A percentile compares a stretch with the other conserved stretches of the same genome.
Evolutionary conservation across 208 protist species (phyloP).

Genomic region (Trypanosoma brucei): DNA sequence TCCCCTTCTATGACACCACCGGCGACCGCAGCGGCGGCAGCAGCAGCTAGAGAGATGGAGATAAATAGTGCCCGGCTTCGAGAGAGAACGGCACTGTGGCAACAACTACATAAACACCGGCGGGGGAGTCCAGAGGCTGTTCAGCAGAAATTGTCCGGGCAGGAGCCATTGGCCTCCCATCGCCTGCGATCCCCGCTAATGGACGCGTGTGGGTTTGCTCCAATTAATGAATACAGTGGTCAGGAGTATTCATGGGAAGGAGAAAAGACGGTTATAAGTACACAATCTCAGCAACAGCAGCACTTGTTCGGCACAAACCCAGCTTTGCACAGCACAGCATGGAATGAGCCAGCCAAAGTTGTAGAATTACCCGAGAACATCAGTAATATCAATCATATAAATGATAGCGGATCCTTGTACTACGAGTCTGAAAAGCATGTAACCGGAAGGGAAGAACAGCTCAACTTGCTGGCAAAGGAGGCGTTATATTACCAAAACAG

Average conservation of each 20-base stretch:
- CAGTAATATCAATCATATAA: neutral
- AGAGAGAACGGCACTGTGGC: too few species aligned
- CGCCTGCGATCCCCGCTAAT: too few species aligned
- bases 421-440: neutral
- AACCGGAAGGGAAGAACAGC: slow-evolving; percentile 24
- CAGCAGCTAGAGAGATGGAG: neutral
- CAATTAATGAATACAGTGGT: too few species aligned
- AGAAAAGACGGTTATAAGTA: neutral
- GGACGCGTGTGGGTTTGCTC: too few species aligned
- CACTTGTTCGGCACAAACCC: neutral
- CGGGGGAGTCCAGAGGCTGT: too few species aligned
- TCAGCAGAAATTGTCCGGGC: too few species aligned
- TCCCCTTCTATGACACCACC: neutral
- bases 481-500: slow-evolving; percentile 55
- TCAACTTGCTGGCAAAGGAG: slow-evolving; percentile 48
- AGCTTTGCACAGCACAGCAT: neutral
- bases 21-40: neutral
- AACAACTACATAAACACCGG: too few species aligned
- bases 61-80: too few species aligned
- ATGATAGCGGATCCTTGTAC: neutral
- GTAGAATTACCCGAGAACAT: neutral
- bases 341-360: neutral
- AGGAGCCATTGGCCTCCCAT: too few species aligned
- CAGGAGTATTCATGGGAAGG: too few species aligned
- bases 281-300: neutral